phyloP scores from a whole-genome alignment of 2,329 filamentous ascomycete species.

The Xylaria sp. region DNA sequence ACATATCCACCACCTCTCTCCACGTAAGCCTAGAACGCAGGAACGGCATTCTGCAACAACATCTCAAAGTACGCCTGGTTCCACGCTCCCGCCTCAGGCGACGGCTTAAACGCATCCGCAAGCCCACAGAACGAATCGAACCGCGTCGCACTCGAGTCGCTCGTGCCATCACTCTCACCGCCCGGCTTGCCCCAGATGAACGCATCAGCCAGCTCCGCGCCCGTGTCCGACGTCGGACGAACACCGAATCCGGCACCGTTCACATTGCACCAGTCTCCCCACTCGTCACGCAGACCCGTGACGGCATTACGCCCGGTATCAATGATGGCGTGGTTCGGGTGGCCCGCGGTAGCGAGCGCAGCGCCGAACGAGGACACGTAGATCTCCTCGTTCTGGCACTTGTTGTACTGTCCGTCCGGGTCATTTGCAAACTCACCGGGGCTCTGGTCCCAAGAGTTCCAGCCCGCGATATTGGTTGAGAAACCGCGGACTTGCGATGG shows the following conservation, averaged over 20 bases:
- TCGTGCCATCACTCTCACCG: constrained; percentile 43
- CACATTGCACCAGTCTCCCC: constrained; percentile 61
- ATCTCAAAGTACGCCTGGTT: constrained; percentile 58
- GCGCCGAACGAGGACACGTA: constrained; percentile 63
- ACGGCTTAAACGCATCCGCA: constrained; percentile 53
- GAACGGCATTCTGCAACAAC: constrained; percentile 51
- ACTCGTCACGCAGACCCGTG: constrained; percentile 46
- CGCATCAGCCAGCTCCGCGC: constrained; percentile 49
- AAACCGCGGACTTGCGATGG: constrained; percentile 50
- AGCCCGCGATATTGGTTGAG: constrained; percentile 54
- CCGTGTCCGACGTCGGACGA: constrained; percentile 50
- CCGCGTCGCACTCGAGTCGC: constrained; percentile 38
- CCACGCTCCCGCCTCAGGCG: constrained; percentile 68
- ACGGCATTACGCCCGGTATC: constrained; percentile 37
- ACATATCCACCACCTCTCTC: neutral
- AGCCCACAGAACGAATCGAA: constrained; percentile 53
- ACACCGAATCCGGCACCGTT: constrained; percentile 53
- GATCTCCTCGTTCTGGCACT: constrained; percentile 50
- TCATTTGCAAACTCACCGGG: constrained; percentile 32
- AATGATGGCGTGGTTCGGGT: constrained; percentile 37
- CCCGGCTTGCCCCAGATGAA: constrained; percentile 62
- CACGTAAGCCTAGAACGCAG: constrained; percentile 36
- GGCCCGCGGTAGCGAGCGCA: constrained; percentile 49
- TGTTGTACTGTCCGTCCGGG: constrained; percentile 41
- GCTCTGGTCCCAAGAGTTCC: constrained; percentile 43